Base-by-base conservation (phyloP, 116 monocot species). In the Iris pallida region DNA sequence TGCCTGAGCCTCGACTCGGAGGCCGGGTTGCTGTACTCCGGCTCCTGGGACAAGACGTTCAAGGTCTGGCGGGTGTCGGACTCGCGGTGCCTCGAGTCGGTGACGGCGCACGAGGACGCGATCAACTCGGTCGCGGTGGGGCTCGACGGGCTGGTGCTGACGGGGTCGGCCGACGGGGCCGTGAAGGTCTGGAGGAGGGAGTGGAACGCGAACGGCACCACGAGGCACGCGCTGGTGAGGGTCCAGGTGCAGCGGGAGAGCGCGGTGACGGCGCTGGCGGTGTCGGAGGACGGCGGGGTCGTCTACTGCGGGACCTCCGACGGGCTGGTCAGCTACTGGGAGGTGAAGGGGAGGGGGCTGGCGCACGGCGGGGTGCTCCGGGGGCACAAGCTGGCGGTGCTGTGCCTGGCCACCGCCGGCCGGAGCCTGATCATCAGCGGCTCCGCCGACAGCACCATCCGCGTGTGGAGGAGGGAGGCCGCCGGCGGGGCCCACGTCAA, bases 331-430 rank as follows among this genome's bases (percentile, higher is more conserved):
- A 75, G 67, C 16, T 77, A 57, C 53, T 87, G 87, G 87, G 76
- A 76, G 3, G 30, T 30, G 71, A 18, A 16, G 51, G 18, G 48
- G 59, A 5, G 64, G 30, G 16, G 44, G 42, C 40, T 72, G 61
- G 20, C 45, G n/a, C 53, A 65, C 52, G 79, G 87, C n/a, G 82
- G 92, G 8, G 70, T 71, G 57, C 70, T 83, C 7, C 12, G 67
- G 6, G 88, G 84, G 12, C 85, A 88, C 76, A 76, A 66, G 68
- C 41, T 74, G 53, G 88, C 92, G 43, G 92, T 92, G 64, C 66
- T 88, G 13, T 92, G 88, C 68, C 59, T 92, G 15, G 76, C 83
- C 12, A 57, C 75, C 20, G 73, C 72, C 9, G 88, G 82, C 5
- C 30, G 67, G 41, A 56, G 55, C 10, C 60, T 92, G 46, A 66